A percentile compares a stretch with the other conserved stretches of the same genome.
These are phyloP conservation scores for Pythium periplocum DNA, from an alignment of 352 stramenopile species.

Conservation along the genomic window DNA sequence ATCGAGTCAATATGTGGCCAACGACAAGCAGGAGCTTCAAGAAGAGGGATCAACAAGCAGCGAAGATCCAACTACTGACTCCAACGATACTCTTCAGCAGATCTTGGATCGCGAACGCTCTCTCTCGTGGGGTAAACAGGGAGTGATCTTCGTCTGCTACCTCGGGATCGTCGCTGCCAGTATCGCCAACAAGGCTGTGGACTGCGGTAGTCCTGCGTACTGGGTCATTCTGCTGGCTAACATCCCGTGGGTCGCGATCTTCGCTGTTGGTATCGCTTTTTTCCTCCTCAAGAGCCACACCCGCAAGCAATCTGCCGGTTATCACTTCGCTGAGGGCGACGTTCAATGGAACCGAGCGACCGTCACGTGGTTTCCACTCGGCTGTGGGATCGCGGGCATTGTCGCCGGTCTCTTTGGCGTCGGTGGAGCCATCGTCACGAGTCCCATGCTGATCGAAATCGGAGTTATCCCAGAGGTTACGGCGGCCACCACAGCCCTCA, in stretches of 20 bases:
- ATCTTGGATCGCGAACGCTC: conserved; percentile 27
- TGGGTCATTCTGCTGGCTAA: conserved; percentile 40
- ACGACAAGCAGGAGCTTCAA: background rate
- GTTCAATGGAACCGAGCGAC: conserved; percentile 37
- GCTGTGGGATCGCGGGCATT: conserved; percentile 29
- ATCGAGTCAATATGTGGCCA: too few relatives aligned
- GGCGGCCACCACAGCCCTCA: conserved; percentile 36
- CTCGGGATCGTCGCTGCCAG: conserved; percentile 25
- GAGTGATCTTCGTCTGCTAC: conserved; percentile 36
- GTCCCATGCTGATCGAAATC: conserved; percentile 54
- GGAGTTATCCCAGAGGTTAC: conserved; percentile 47
- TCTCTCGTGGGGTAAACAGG: conserved; percentile 35
- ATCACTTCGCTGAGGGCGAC: conserved; percentile 31
- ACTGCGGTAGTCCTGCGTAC: conserved; percentile 35
- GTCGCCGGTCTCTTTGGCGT: conserved; percentile 45
- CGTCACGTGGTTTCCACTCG: conserved; percentile 28
- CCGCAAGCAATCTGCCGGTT: conserved; percentile 34
- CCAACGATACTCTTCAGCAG: background rate
- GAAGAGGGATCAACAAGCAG: background rate
- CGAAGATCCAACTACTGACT: background rate
- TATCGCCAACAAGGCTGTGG: conserved; percentile 21
- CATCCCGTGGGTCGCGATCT: conserved; percentile 43
- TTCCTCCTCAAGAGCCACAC: conserved; percentile 31
- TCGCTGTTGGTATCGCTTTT: conserved; percentile 25
- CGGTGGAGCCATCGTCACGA: conserved; percentile 46